Evolutionary conservation across 176 grass and related monocot species (phyloP), one percentile per base, ranked within the genome.

Genomic region (Oryza punctata): DNA sequence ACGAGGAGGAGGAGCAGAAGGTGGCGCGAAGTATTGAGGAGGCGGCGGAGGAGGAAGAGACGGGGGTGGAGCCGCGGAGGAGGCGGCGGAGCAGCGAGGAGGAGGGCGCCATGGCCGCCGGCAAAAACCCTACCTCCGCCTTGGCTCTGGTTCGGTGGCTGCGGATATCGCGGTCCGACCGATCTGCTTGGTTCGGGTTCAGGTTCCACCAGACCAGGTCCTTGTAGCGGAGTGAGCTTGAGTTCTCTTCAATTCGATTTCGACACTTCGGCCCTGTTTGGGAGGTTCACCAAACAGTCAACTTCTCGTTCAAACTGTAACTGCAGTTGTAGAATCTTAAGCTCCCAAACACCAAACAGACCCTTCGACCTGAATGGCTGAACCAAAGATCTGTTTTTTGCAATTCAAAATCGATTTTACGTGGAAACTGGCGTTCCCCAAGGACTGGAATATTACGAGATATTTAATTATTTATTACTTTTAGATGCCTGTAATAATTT

Each of bases 101-200:
- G 12, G 85, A 80, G 80, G 91, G 69, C 49, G 81, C 92, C 89
- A 89, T 91, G 46, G 84, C 44, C 52, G 72, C 67, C 64, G 44
- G 78, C 68, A 66, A 65, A 70, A 90, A 90, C 84, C 91, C 91
- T 90, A 82, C 26, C 70, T 57, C 47, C 15, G 33, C 13, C 41
- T 46, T 32, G 64, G 18, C 65, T 38, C 21, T 67, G 59, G 81
- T 28, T 32, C 26, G 21, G 38, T 25, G 10, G 54, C 11, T 16
- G 32, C 32, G 32, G 32, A 33, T 33, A 33, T 33, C 35, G 23
- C 9, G 41, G 18, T 15, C 28, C 65, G 27, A 14, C 19, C 28
- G 21, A 16, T 80, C 78, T 25, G 15, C 19, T 10, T 10, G 47
- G 24, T 70, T 14, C 3, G 41, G 13, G 23, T 47, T 66, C 3